Base-by-base conservation (phyloP, 495 filamentous ascomycete genomes). In the Tricharina praecox region DNA sequence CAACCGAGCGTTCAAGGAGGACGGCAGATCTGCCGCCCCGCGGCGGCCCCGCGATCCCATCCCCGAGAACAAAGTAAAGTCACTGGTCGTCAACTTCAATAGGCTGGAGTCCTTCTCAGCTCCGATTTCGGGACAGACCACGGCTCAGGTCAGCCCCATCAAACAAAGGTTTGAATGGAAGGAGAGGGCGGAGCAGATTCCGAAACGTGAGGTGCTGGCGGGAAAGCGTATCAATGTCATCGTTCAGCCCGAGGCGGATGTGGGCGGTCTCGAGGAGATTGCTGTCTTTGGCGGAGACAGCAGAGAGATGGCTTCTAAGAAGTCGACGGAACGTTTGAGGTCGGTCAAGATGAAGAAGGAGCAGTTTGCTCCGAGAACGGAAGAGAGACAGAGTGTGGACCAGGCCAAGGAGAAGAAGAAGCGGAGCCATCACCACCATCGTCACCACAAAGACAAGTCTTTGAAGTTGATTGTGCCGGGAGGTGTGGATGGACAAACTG, bases 11-110 rank as follows among this genome's bases (percentile, higher is more conserved):
- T 25, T 32, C 28, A n/a, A 15, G 18, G 40, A 47, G 23, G 23
- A 32, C 13, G 13, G 33, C 11, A 3, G 1, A 0, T 33, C 33
- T 1, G 26, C 35, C 20, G 45, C 37, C 1, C 51, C 43, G 11
- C 21, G 24, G 23, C 8, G 8, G 7, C 34, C 16, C 8, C n/a
- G n/a, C n/a, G 34, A 37, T 37, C 48, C 49, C 4, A 51, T 59
- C 0, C 55, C 55, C 9, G 40, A 30, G 8, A 42, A 58, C 35
- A 58, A 49, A 18, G 55, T 59, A 7, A 48, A 34, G 24, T 51
- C 50, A 1, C 23, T 59, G 8, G 55, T 59, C 11, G 34, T 48
- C 25, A 51, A 37, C 10, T 46, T 46, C 28, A 46, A 33, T n/a
- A 9, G 43, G 9, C 10, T 13, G 7, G 43, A 21, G 5, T 19